Base-by-base conservation (phyloP, 1,139 yeast genomes). In the Meyerozyma guilliermondii region DNA sequence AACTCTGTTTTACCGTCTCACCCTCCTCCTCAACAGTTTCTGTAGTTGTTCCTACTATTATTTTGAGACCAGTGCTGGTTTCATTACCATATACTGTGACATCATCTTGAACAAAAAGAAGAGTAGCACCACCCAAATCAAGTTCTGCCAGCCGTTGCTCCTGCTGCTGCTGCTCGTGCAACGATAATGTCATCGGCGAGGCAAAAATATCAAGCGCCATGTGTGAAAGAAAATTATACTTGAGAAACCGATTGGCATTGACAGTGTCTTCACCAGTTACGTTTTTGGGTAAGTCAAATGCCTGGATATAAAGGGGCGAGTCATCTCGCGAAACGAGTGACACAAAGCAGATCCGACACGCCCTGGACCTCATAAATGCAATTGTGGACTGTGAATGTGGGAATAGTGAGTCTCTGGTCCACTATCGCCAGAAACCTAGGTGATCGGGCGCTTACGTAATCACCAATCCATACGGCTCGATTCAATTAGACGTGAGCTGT, bases 161-260 rank as follows among this genome's bases (percentile, higher is more conserved):
- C 9, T 64, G 62, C 35, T 65, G 74, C 38, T 67, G 72, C 44
- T 65, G 72, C 46, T 70, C 75, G 20, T 75, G 58, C 39, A 71
- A 54, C 36, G 61, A 53, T 36, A 68, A 48, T 33, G 74, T 63
- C n/a, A 68, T 46, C 0, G 83, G 82, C 16, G 82, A 75, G 28
- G 80, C 66, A 50, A 81, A 80, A 17, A 80, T 71, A 56, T 81
- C 87, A 20, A 81, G 59, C 2, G 86, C 81, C 83, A 81, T 81
- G 55, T 81, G 85, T 13, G 84, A 73, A 28, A 81, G 61, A 50
- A 80, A 81, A 53, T 81, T 81, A 60, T 78, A 81, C 51, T 80
- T 78, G 31, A 81, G 62, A 42, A 77, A 64, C 46, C 68, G 68
- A 50, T 78, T 74, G 43, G 76, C 68, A 38, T 58, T 47, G 14